phyloP scores from a whole-genome alignment of 371 early-diverging fungal genomes.

The Actinomortierella ambigua region DNA sequence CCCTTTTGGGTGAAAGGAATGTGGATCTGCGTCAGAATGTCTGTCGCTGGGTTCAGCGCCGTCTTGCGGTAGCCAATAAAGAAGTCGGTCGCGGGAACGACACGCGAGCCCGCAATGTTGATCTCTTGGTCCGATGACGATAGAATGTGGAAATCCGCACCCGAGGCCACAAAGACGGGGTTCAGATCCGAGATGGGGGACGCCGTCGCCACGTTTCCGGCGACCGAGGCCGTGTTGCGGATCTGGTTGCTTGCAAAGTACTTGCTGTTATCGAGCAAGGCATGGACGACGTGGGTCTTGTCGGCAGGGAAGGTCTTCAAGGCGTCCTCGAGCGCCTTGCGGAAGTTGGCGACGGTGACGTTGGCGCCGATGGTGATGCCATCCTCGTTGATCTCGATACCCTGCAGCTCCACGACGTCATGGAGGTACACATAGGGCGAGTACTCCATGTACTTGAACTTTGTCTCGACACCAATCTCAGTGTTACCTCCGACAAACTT shows the following conservation, averaged over 20 bases:
- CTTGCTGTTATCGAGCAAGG: slow-evolving; percentile 67
- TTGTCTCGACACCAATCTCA: slow-evolving; percentile 75
- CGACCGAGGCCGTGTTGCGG: slow-evolving; percentile 79
- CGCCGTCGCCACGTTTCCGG: slow-evolving; percentile 82
- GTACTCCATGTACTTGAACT: slow-evolving; percentile 71
- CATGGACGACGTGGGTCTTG: slow-evolving; percentile 54
- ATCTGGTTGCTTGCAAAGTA: slow-evolving; percentile 83
- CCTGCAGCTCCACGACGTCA: slow-evolving; percentile 68
- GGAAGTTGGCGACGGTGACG: slow-evolving; percentile 58
- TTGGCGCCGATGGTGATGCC: slow-evolving; percentile 63
- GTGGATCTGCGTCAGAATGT: slow-evolving; percentile 57
- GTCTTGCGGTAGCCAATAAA: slow-evolving; percentile 80
- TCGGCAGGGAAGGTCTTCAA: slow-evolving; percentile 31
- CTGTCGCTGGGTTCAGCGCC: slow-evolving; percentile 61
- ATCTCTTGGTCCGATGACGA: slow-evolving; percentile 36
- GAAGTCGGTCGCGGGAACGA: slow-evolving; percentile 66
- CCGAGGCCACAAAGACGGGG: slow-evolving; percentile 74
- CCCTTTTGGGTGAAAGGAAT: slow-evolving; percentile 59
- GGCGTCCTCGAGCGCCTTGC: slow-evolving; percentile 48
- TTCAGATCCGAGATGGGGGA: slow-evolving; percentile 84
- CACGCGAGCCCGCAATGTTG: slow-evolving; percentile 47
- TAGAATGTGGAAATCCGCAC: slow-evolving; percentile 59
- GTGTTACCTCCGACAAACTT: slow-evolving; percentile 83
- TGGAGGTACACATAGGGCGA: slow-evolving; percentile 61
- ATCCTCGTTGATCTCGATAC: slow-evolving; percentile 45